phyloP scores from a whole-genome alignment of 306 rosid species.

The Betula pendula region DNA sequence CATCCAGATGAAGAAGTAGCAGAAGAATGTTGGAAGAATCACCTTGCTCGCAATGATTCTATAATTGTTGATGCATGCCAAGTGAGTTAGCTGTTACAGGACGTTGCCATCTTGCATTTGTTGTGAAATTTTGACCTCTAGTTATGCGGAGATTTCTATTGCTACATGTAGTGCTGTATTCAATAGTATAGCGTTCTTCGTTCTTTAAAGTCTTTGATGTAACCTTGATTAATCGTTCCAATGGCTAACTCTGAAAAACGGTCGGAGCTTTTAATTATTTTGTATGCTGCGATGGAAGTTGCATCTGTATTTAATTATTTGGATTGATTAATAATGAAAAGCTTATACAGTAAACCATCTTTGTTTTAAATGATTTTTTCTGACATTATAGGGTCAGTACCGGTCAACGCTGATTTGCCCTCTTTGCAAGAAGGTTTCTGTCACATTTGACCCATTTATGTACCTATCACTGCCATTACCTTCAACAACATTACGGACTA shows the following conservation, averaged over 20 bases:
- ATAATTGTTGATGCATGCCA: constrained; percentile 76
- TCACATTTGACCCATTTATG: constrained; percentile 94
- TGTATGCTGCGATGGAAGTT: neutral
- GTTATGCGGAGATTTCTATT: neutral
- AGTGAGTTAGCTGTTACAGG: constrained; percentile 36
- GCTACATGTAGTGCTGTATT: neutral
- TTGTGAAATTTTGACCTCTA: neutral
- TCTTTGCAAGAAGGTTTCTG: constrained; percentile 65
- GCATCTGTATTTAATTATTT: neutral
- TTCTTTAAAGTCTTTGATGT: neutral
- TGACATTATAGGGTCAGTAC: constrained; percentile 70
- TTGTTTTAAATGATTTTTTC: constrained; percentile 8
- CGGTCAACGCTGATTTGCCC: constrained; percentile 84
- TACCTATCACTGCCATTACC: constrained; percentile 85
- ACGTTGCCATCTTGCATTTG: neutral
- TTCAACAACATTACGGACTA: constrained; percentile 60
- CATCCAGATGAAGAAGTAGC: constrained; percentile 75
- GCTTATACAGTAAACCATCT: neutral
- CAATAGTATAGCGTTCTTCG: neutral
- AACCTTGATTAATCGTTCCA: neutral
- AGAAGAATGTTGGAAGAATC: constrained; percentile 84
- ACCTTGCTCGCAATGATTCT: constrained; percentile 83
- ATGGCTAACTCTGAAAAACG: neutral
- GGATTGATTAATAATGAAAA: neutral
- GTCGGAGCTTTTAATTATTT: neutral